These are phyloP conservation scores for Boletellus emodensis DNA, from an alignment of 768 basidiomycete genomes.

Conservation along the genomic window DNA sequence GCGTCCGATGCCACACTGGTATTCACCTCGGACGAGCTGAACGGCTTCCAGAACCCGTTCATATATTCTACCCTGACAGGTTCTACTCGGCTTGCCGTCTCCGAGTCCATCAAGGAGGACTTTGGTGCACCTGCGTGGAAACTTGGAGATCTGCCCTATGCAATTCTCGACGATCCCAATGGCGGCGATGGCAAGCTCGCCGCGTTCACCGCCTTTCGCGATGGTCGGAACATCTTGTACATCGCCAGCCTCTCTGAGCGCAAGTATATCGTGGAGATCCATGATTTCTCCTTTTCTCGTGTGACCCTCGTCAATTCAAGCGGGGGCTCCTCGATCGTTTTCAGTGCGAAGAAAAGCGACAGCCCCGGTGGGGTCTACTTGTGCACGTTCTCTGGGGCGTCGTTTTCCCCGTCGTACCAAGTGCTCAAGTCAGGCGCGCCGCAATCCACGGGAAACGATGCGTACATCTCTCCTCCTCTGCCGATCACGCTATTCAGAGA, in stretches of 20 bases:
- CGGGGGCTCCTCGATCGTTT: conserved; percentile 26
- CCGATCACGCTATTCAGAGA: conserved; percentile 42
- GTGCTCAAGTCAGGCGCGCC: conserved; percentile 26
- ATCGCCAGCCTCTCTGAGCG: conserved; percentile 26
- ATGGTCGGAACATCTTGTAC: conserved; percentile 35
- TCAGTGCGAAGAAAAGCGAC: conserved; percentile 33
- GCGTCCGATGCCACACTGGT: conserved; percentile 49
- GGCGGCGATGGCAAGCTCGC: conserved; percentile 18
- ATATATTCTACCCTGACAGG: conserved; percentile 38
- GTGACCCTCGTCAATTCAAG: conserved; percentile 24
- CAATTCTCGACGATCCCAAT: conserved; percentile 35
- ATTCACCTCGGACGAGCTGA: conserved; percentile 56
- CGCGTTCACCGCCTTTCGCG: conserved; percentile 31
- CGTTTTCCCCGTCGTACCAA: conserved; percentile 21
- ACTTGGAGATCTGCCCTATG: conserved; percentile 47
- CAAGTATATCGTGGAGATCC: conserved; percentile 21
- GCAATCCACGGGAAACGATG: conserved; percentile 10
- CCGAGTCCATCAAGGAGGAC: conserved; percentile 46
- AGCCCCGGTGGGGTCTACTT: conserved; percentile 29
- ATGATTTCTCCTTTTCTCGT: conserved; percentile 33
- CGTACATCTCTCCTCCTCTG: conserved; percentile 44
- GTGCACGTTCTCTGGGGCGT: conserved; percentile 23
- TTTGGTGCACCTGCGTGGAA: conserved; percentile 57
- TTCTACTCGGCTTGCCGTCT: conserved; percentile 29
- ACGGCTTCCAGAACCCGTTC: conserved; percentile 70